These are phyloP conservation scores for Suillus sp. DNA, from an alignment of 768 basidiomycete species.

Conservation along the genomic window DNA sequence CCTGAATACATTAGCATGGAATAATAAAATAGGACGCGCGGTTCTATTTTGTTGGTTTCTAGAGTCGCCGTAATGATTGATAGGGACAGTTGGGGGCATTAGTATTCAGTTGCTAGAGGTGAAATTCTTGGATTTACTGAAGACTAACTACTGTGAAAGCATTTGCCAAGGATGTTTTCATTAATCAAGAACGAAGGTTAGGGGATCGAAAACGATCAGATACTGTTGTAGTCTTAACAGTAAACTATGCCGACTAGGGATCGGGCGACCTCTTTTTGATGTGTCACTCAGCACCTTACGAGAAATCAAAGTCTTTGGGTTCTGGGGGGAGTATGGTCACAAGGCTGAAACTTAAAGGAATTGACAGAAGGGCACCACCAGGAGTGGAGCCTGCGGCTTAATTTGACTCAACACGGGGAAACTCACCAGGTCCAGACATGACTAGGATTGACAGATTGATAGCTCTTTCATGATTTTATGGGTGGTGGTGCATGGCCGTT, in stretches of 20 bases:
- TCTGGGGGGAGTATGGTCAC: conserved; percentile 46
- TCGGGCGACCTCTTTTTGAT: conserved; percentile 67
- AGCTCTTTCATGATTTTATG: conserved; percentile 85
- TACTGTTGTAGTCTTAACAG: conserved; percentile 83
- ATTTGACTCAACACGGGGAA: conserved; percentile 39
- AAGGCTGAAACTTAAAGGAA: no score
- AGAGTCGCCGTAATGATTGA: no score
- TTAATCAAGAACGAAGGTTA: no score
- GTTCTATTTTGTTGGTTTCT: no score
- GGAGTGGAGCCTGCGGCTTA: conserved; percentile 79
- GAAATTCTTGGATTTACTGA: conserved; percentile 84
- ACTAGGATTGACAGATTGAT: conserved; percentile 84
- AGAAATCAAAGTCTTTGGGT: conserved; percentile 91
- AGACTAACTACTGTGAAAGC: conserved; percentile 82
- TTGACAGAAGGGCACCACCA: conserved; percentile 46
- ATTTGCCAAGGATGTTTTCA: no score
- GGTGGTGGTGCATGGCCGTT: conserved; percentile 90
- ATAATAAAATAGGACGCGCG: no score
- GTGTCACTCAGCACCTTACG: conserved; percentile 78
- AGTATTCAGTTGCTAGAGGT: no score
- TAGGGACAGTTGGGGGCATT: no score
- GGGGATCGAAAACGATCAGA: no score
- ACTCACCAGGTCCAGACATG: no score
- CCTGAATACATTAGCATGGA: conserved; percentile 82
- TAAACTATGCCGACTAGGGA: conserved; percentile 84